Conservation (phyloP, 2,329 filamentous ascomycete genomes). For the Venturia oleaginea region DNA sequence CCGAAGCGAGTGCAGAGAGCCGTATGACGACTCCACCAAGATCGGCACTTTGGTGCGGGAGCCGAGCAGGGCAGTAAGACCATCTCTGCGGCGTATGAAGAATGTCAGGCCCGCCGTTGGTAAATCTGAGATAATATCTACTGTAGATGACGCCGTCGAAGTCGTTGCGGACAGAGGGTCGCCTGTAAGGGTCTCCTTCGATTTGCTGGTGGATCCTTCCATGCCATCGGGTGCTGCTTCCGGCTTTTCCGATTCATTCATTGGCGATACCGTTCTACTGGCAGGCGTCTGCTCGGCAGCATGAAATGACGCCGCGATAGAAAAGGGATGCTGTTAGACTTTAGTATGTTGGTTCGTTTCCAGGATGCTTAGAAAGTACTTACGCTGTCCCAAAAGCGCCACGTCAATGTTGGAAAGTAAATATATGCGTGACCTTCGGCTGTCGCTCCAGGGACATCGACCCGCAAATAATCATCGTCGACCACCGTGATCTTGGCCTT, state of each 20-base stretch:
- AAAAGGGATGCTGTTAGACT: constrained; percentile 33
- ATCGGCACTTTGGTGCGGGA: constrained; percentile 27
- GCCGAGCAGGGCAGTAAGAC: constrained; percentile 28
- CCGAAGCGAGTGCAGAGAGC: constrained; percentile 22
- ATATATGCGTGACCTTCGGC: constrained; percentile 32
- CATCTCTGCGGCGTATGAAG: constrained; percentile 17
- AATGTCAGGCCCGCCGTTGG: neutral
- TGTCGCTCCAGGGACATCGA: constrained; percentile 33
- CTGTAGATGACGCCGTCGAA: neutral
- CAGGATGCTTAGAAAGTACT: neutral
- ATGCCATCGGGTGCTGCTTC: neutral
- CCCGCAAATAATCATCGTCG: constrained; percentile 24
- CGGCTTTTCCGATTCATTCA: neutral
- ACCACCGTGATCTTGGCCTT: constrained; percentile 26
- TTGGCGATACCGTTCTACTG: neutral
- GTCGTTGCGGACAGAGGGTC: neutral
- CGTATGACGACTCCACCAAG: constrained; percentile 38
- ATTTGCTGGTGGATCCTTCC: neutral
- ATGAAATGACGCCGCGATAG: constrained; percentile 21
- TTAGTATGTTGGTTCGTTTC: neutral
- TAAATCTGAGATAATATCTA: neutral
- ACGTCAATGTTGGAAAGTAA: constrained; percentile 40
- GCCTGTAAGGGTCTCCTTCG: neutral
- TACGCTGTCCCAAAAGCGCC: constrained; percentile 42
- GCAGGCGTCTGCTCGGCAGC: neutral